A percentile compares a stretch with the other conserved stretches of the same genome.
These are phyloP conservation scores for Kodamaea alishanica DNA, from an alignment of 1,139 yeast species.

Conservation along the genomic window DNA sequence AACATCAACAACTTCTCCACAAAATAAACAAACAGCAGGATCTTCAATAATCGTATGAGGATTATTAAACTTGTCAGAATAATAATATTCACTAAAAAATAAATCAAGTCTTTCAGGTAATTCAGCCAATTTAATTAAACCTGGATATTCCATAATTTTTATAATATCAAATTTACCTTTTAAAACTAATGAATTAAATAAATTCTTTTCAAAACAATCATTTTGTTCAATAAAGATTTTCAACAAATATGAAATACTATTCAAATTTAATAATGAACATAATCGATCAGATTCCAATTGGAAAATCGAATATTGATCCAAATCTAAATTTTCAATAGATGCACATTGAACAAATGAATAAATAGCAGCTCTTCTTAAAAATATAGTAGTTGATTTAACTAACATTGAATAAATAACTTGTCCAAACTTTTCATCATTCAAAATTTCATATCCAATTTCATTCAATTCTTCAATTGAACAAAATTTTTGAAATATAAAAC, in stretches of 20 bases:
- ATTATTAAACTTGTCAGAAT: conserved; percentile 40
- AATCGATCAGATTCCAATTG: conserved; percentile 57
- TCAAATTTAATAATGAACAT: conserved; percentile 48
- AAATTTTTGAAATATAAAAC: conserved; percentile 15
- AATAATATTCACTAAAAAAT: conserved; percentile 59
- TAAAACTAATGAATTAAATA: conserved; percentile 20
- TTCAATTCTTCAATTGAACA: conserved; percentile 1
- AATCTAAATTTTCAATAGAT: conserved; percentile 39
- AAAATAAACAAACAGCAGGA: conserved; percentile 84
- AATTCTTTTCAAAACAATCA: conserved; percentile 14
- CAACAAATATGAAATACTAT: conserved; percentile 3
- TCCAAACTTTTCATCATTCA: conserved; percentile 23
- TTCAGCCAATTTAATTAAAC: conserved; percentile 53
- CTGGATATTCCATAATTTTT: conserved; percentile 58
- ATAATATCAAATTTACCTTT: conserved; percentile 9
- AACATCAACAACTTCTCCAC: conserved; percentile 66
- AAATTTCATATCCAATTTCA: conserved; percentile 2
- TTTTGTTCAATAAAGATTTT: conserved; percentile 7
- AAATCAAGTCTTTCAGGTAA: conserved; percentile 68
- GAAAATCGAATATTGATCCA: conserved; percentile 11
- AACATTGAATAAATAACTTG: conserved; percentile 51
- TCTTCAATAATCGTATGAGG: conserved; percentile 52
- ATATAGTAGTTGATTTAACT: conserved; percentile 57
- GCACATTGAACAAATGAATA: conserved; percentile 58
- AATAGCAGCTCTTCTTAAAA: conserved; percentile 64